Evolutionary conservation across 1,284 basidiomycete genomes (phyloP).

Genomic region (Tranzscheliella williamsii): DNA sequence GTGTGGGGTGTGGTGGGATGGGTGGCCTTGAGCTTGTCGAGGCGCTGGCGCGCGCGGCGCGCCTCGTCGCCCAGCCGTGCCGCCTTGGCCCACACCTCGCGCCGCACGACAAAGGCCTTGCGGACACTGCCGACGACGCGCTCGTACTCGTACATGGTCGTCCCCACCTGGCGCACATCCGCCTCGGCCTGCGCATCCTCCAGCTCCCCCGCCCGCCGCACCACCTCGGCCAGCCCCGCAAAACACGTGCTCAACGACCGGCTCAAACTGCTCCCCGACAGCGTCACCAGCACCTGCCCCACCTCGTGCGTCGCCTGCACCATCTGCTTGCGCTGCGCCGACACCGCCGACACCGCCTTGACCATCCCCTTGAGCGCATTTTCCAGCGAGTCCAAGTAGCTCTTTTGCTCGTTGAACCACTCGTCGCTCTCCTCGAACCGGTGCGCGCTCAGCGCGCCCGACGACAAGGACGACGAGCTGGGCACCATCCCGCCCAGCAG

Average conservation of each 20-base stretch:
- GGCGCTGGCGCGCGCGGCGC: slow-evolving; percentile 71
- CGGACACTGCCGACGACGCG: slow-evolving; percentile 86
- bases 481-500: slow-evolving; percentile 35
- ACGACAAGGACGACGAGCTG: slow-evolving; percentile 32
- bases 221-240: slow-evolving; percentile 57
- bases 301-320: slow-evolving; percentile 53
- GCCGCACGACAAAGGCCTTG: slow-evolving; percentile 80
- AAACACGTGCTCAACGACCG: slow-evolving; percentile 60
- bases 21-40: slow-evolving; percentile 81
- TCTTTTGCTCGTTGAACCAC: slow-evolving; percentile 90
- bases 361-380: slow-evolving; percentile 81
- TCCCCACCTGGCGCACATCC: slow-evolving; percentile 63
- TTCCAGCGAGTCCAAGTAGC: slow-evolving; percentile 86
- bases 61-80: slow-evolving; percentile 72
- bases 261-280: slow-evolving; percentile 60
- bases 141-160: slow-evolving; percentile 86
- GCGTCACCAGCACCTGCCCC: slow-evolving; percentile 51
- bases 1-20: slow-evolving; percentile 10
- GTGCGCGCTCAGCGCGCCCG: slow-evolving; percentile 65
- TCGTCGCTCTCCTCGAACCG: slow-evolving; percentile 92
- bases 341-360: slow-evolving; percentile 79
- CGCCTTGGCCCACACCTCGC: slow-evolving; percentile 70
- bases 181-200: slow-evolving; percentile 51
- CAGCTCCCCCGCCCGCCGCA: slow-evolving; percentile 48
- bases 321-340: slow-evolving; percentile 72